Evolutionary conservation across 805 yeast genomes (phyloP).

Genomic region (Teunomyces gatunensis): DNA sequence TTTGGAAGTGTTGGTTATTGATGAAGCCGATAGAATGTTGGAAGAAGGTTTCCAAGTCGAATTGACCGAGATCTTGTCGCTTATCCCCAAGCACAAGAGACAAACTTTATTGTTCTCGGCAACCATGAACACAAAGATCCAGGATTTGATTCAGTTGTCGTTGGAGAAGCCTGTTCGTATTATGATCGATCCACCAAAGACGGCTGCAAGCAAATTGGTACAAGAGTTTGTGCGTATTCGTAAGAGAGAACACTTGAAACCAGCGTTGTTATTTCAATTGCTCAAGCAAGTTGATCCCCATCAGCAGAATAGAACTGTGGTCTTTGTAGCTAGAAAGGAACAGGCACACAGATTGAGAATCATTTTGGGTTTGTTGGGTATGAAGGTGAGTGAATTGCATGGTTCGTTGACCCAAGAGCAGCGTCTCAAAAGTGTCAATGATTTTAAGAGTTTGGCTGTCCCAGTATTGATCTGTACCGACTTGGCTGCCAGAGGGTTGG

Average conservation of each 20-base stretch:
- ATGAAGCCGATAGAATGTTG: conserved; percentile 98
- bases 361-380: conserved; percentile 67
- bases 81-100: conserved; percentile 80
- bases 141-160: conserved; percentile 82
- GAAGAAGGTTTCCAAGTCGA: conserved; percentile 99
- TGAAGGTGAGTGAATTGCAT: conserved; percentile 76
- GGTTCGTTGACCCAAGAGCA: conserved; percentile 90
- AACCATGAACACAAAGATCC: conserved; percentile 93
- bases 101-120: conserved; percentile 96
- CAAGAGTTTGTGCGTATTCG: conserved; percentile 96
- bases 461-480: conserved; percentile 95
- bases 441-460: conserved; percentile 76
- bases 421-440: conserved; percentile 79
- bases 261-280: conserved; percentile 75
- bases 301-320: conserved; percentile 72
- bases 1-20: conserved; percentile 89
- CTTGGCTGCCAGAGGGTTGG: conserved; percentile 98
- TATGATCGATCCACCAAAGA: conserved; percentile 95
- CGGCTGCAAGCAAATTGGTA: conserved; percentile 83
- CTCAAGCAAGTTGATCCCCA: conserved; percentile 63
- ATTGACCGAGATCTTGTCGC: conserved; percentile 80
- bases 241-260: conserved; percentile 79
- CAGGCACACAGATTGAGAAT: conserved; percentile 85
- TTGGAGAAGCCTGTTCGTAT: conserved; percentile 88
- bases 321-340: conserved; percentile 89